Percentiles rank a stretch among this genome's conserved stretches.
These are phyloP conservation scores for Bruguiera hainesii DNA, from an alignment of 441 rosid genomes.

Conservation along the genomic window DNA sequence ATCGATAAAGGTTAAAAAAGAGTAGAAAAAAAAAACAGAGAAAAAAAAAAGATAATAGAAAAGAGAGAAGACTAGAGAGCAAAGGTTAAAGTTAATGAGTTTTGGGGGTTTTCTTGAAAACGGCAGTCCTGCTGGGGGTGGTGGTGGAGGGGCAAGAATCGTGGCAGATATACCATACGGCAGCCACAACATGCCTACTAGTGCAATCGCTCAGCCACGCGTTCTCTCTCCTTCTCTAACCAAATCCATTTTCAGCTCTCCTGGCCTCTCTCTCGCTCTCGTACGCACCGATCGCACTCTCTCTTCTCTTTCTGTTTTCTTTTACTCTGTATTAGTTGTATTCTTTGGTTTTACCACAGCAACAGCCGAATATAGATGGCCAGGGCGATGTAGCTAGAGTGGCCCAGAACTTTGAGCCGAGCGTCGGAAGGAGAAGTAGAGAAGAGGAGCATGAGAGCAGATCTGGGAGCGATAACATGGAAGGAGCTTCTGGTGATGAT, in stretches of 20 bases:
- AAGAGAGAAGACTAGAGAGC: background rate
- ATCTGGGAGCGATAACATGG: slow-evolving; percentile 90
- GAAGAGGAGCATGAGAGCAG: slow-evolving; percentile 91
- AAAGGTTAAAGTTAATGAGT: slow-evolving; percentile 58
- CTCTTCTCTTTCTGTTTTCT: background rate
- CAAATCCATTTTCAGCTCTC: slow-evolving; percentile 59
- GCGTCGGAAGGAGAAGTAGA: slow-evolving; percentile 47
- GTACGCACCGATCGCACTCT: slow-evolving; percentile 28
- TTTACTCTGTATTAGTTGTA: background rate
- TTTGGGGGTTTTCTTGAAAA: slow-evolving; percentile 88
- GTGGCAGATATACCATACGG: slow-evolving; percentile 57
- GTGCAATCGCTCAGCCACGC: slow-evolving; percentile 65
- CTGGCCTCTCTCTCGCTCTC: slow-evolving; percentile 82
- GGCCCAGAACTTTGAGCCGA: slow-evolving; percentile 54
- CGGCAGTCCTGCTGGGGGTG: slow-evolving; percentile 34
- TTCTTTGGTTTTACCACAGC: slow-evolving; percentile 18
- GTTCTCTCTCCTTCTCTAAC: slow-evolving; percentile 56
- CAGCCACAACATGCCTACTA: slow-evolving; percentile 52
- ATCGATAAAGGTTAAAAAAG: no score
- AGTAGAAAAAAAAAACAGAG: no score
- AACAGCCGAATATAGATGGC: slow-evolving; percentile 69
- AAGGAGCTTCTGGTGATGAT: slow-evolving; percentile 74
- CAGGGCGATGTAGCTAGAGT: slow-evolving; percentile 55
- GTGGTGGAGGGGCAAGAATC: slow-evolving; percentile 49
- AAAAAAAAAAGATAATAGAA: no score